Base-by-base conservation (phyloP, 2,329 filamentous ascomycete genomes). In the Neonectria hederae region DNA sequence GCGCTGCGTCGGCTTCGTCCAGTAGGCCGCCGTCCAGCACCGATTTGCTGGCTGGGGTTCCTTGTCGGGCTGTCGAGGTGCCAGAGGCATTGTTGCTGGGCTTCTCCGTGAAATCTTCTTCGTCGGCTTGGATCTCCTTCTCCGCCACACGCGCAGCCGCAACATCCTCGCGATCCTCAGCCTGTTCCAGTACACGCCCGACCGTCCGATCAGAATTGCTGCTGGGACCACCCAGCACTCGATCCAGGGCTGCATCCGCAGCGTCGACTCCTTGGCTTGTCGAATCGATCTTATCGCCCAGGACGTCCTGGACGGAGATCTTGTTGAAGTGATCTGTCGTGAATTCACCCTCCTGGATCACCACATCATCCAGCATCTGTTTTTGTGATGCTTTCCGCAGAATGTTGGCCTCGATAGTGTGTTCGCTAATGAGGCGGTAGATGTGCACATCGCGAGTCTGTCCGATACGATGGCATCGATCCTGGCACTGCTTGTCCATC, bases 401-500 rank as follows among this genome's bases (percentile, higher is more conserved):
- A 65, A 99, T 99, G 75, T 99, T 99, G 74, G 95, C 95, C 79
- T 99, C 96, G 65, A 99, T 98, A 0, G 96, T 99, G 75, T 97
- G 91, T 74, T 97, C 91, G 11, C 93, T 96, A 9, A 97, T 90
- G 21, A 98, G 89, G 2, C 95, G 93, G 81, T 98, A 99, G 63
- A 99, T 98, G 78, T 98, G 95, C 32, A 99, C 96, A 76, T 99
- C 96, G 30, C 96, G 90, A 0, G 96, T 98, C 79, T 99, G 96
- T 2, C 96, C 96, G 70, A 99, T 99, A 69, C 96, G 93, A 81
- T 99, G 96, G 74, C 93, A 97, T 73, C 96, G 89, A 77, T 99
- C 97, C 80, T 99, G 97, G 74, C 96, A 99, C 79, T 99, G 96
- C 79, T 97, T 97, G 82, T 99, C 96, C 96, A 99, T 99, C 55